Conservation (phyloP, 768 basidiomycete genomes). For the Psilocybe tampanensis region DNA sequence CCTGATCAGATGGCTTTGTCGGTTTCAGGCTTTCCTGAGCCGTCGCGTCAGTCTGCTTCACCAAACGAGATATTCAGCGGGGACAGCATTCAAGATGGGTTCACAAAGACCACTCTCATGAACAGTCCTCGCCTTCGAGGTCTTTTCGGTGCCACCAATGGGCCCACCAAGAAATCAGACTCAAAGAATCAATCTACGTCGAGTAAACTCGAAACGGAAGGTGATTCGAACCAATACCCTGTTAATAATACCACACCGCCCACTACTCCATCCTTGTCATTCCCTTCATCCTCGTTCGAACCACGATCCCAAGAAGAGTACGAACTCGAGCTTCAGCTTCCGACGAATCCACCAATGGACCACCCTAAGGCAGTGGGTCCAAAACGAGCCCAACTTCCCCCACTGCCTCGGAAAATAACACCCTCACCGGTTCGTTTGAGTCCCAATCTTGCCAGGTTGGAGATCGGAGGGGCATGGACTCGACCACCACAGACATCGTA, state of each 20-base stretch:
- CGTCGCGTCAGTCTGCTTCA: slow-evolving; percentile 25
- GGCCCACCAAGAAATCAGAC: slow-evolving; percentile 20
- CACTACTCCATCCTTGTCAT: slow-evolving; percentile 13
- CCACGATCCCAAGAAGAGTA: slow-evolving; percentile 23
- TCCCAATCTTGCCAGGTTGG: slow-evolving; percentile 27
- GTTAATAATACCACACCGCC: slow-evolving; percentile 15
- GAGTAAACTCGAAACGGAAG: slow-evolving; percentile 18
- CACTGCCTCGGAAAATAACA: slow-evolving; percentile 26
- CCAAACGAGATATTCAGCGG: slow-evolving; percentile 16
- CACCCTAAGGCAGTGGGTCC: slow-evolving; percentile 13
- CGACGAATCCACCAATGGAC: slow-evolving; percentile 12
- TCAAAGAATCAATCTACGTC: slow-evolving; percentile 18
- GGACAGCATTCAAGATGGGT: slow-evolving; percentile 13
- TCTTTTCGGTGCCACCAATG: slow-evolving; percentile 24
- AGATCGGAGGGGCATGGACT: slow-evolving; percentile 26
- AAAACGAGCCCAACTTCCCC: slow-evolving; percentile 22
- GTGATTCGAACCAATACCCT: slow-evolving; percentile 7
- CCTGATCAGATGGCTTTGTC: slow-evolving; percentile 31
- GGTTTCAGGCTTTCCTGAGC: slow-evolving; percentile 39
- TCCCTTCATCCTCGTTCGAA: slow-evolving; percentile 19
- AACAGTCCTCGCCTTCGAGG: slow-evolving; percentile 26
- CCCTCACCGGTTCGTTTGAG: slow-evolving; percentile 26
- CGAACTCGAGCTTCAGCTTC: slow-evolving; percentile 24
- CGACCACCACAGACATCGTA: slow-evolving; percentile 15
- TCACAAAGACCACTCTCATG: slow-evolving; percentile 13